These are phyloP conservation scores for Mediolabrus comicus DNA, from an alignment of 108 stramenopile genomes.

Conservation along the genomic window DNA sequence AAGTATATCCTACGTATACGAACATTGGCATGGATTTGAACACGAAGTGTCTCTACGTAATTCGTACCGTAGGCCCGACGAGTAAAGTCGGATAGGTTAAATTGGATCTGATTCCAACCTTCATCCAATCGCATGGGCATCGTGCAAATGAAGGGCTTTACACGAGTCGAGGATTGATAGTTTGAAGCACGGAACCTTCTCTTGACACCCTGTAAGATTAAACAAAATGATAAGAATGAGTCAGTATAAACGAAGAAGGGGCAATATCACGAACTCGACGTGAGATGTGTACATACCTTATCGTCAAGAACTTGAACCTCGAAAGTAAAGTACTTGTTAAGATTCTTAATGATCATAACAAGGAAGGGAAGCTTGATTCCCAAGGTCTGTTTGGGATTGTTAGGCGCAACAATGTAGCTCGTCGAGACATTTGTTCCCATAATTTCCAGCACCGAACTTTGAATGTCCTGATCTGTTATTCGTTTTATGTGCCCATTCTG, in stretches of 20 bases:
- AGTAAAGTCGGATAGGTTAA: constrained; percentile 90
- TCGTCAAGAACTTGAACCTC: constrained; percentile 94
- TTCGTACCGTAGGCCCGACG: constrained; percentile 94
- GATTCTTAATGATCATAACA: constrained; percentile 94
- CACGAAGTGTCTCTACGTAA: constrained; percentile 90
- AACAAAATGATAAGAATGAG: too few species aligned
- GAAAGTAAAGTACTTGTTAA: constrained; percentile 95
- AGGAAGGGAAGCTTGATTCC: constrained; percentile 93
- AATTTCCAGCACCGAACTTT: constrained; percentile 91
- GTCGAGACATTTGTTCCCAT: constrained; percentile 92
- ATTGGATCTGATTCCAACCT: constrained; percentile 96
- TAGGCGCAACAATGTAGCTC: constrained; percentile 89
- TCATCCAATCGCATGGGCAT: constrained; percentile 96
- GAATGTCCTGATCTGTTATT: constrained; percentile 91
- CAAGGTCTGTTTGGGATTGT: constrained; percentile 80
- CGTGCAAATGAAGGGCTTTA: constrained; percentile 94
- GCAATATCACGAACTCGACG: too few species aligned
- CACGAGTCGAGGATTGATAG: constrained; percentile 89
- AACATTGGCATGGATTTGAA: constrained; percentile 94
- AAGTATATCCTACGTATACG: constrained; percentile 92
- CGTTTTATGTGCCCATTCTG: constrained; percentile 94
- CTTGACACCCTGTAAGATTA: too few species aligned
- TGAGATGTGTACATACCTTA: too few species aligned
- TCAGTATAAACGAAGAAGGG: too few species aligned
- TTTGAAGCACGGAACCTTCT: constrained; percentile 90